A percentile compares a stretch with the other conserved stretches of the same genome.
Conservation (phyloP, 2,329 filamentous ascomycete species). For the Talaromyces amestolkiae region DNA sequence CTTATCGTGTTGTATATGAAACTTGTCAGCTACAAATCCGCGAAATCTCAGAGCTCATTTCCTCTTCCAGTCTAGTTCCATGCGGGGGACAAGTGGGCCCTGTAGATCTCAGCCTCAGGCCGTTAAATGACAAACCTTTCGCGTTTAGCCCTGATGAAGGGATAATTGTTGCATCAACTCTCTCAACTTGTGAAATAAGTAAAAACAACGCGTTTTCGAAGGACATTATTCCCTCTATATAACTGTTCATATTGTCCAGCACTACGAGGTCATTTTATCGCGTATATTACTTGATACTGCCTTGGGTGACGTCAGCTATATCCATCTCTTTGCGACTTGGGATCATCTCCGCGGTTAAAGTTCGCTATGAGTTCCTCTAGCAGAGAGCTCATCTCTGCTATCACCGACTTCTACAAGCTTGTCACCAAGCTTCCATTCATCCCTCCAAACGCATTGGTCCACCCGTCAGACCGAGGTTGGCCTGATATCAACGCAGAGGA, state of each 20-base stretch:
- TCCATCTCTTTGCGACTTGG: not conserved
- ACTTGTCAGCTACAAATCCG: too few species aligned
- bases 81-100: not conserved
- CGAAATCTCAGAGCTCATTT: not conserved
- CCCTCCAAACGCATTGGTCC: not conserved
- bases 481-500: conserved; percentile 13
- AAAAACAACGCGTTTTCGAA: not conserved
- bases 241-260: not conserved
- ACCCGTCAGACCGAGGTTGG: conserved; percentile 10
- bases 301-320: not conserved
- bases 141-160: not conserved
- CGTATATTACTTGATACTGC: not conserved
- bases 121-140: not conserved
- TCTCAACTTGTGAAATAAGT: not conserved
- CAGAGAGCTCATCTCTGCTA: not conserved
- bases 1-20: not conserved
- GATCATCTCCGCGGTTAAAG: not conserved
- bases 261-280: not conserved
- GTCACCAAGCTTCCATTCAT: conserved; percentile 13
- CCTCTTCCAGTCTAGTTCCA: not conserved
- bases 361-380: conserved; percentile 1
- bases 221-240: not conserved
- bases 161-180: conserved; percentile 10
- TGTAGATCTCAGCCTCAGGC: not conserved
- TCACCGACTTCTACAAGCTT: not conserved